Evolutionary conservation across 2,329 filamentous ascomycete genomes (phyloP).

Genomic region (Plectosphaerella plurivora): DNA sequence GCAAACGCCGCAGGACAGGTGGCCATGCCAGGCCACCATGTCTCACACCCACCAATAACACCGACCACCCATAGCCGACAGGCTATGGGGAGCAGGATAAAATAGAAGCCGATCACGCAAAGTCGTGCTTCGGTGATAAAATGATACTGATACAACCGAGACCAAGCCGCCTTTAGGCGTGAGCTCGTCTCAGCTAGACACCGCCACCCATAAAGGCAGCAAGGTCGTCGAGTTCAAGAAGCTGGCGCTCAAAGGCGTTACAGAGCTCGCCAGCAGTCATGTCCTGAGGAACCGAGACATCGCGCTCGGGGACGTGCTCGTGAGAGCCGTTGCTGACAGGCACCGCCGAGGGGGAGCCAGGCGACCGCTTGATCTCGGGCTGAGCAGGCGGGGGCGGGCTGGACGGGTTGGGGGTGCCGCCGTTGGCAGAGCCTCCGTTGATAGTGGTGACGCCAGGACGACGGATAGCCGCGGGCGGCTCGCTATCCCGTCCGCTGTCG

Average conservation of each 20-base stretch:
- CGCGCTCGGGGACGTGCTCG: constrained; percentile 15
- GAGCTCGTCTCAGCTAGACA: constrained; percentile 30
- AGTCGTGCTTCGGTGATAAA: neutral
- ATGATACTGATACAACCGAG: neutral
- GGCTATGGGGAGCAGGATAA: neutral
- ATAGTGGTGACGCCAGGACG: constrained; percentile 54
- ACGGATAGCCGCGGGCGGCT: constrained; percentile 45
- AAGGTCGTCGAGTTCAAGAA: constrained; percentile 56
- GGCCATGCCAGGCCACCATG: no score
- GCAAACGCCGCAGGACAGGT: no score
- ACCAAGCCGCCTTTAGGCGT: neutral
- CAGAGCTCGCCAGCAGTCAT: constrained; percentile 58
- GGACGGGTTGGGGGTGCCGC: constrained; percentile 40
- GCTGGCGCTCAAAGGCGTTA: constrained; percentile 54
- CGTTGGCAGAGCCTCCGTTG: constrained; percentile 49
- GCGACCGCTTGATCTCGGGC: constrained; percentile 31
- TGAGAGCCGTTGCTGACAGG: constrained; percentile 7
- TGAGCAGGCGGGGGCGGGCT: constrained; percentile 34
- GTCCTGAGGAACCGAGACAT: constrained; percentile 27
- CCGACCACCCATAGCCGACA: no score
- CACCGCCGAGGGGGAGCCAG: constrained; percentile 10
- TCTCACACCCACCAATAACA: no score
- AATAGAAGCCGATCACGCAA: neutral
- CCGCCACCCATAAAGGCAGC: constrained; percentile 61
- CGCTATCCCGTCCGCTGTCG: constrained; percentile 43